phyloP scores from a whole-genome alignment of 805 yeast genomes.

The Lipomyces spencermartinsiae region DNA sequence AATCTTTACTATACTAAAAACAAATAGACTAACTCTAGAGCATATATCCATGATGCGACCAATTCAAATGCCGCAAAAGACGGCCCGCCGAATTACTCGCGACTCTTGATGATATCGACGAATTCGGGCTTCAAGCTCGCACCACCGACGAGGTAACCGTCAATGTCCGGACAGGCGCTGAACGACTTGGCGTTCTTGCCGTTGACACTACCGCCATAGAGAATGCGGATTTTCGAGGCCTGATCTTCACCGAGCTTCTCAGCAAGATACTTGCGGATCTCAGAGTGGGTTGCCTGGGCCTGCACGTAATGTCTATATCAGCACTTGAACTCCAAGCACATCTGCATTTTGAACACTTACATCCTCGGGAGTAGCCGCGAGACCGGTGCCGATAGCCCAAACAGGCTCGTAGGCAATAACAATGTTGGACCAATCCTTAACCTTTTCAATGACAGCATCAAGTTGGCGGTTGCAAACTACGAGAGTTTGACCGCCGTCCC shows the following conservation, averaged over 20 bases:
- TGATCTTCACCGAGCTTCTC: slow-evolving; percentile 76
- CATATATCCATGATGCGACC: neutral
- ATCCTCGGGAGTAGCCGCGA: slow-evolving; percentile 98
- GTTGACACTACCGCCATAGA: slow-evolving; percentile 98
- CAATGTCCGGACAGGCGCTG: slow-evolving; percentile 91
- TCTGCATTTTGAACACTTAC: neutral
- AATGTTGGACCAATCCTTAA: slow-evolving; percentile 86
- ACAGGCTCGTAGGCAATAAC: slow-evolving; percentile 99
- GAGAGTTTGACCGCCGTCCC: slow-evolving; percentile 85
- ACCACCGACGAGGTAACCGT: slow-evolving; percentile 99
- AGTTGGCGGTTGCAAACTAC: slow-evolving; percentile 88
- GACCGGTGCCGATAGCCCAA: slow-evolving; percentile 99
- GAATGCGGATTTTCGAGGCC: slow-evolving; percentile 83
- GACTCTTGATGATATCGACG: slow-evolving; percentile 79
- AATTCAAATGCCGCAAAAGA: neutral
- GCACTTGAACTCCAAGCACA: neutral
- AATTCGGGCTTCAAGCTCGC: slow-evolving; percentile 99
- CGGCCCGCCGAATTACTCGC: slow-evolving; percentile 9
- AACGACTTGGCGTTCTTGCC: slow-evolving; percentile 90
- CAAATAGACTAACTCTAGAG: neutral
- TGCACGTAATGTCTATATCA: neutral
- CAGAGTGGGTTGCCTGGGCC: slow-evolving; percentile 92
- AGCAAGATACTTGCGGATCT: slow-evolving; percentile 82
- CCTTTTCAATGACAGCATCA: slow-evolving; percentile 80
- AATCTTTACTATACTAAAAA: neutral